Base-by-base conservation (phyloP, 2,329 filamentous ascomycete species). In the Aspergillus bombycis region DNA sequence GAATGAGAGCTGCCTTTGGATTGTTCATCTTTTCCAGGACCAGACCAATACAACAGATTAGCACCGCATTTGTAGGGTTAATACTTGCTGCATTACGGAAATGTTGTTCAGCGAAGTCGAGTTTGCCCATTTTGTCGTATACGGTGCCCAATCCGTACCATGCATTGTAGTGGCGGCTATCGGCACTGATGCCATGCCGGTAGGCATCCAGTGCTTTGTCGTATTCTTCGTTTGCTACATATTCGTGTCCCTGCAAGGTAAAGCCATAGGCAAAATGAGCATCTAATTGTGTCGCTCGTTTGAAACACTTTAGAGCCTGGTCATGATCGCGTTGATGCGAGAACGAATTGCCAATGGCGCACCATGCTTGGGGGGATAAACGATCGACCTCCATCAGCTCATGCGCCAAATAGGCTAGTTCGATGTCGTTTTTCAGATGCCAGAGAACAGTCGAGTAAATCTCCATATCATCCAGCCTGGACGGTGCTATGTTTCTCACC, bases 391-490 rank as follows among this genome's bases (percentile, higher is more conserved):
- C 94, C 58, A 96, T 86, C 46, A 98, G 84, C 72, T 96, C 92
- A 73, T 98, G 94, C 0, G 94, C 93, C 32, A 99, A 84, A 78
- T 95, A 96, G 0, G 94, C 94, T 26, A 99, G 84, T 65, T 97
- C 92, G 0, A 93, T 91, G 74, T 97, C 94, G 67, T 91, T 90
- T 78, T 96, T 97, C 66, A 97, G 82, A 77, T 97, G 94, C 95
- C 96, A 99, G n/a, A 99, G 85, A n/a, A 96, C 90, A 0, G 95
- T 99, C 16, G 94, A 98, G 79, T 97, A 99, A 41, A 98, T 89
- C 75, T 99, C 95, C 94, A 98, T 97, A 73, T 97, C 94, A 74
- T 96, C 91, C 52, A 96, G 84, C 4, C 92, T 88, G 1, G 92
- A 91, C 1, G 94, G 94, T 14, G 92, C 89, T 69, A 95, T 84